Conservation (phyloP, 2,329 filamentous ascomycete genomes). For the Pseudopyrenochaeta lycopersici region DNA sequence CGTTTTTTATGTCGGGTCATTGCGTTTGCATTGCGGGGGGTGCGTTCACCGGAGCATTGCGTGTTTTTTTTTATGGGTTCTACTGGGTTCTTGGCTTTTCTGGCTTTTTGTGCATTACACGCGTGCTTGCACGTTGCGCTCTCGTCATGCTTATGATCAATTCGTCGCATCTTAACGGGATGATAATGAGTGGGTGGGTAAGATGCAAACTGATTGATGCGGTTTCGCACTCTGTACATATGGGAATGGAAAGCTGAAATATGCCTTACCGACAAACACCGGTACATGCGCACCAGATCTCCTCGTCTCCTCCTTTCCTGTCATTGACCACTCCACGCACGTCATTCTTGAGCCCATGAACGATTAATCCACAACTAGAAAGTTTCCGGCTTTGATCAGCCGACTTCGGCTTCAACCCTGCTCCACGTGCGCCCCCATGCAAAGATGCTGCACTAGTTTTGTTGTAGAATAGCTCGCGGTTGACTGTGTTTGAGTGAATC, state of each 20-base stretch:
- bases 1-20: constrained; percentile 28
- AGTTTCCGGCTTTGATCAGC: neutral
- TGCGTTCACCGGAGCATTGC: constrained; percentile 38
- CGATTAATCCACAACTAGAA: no score
- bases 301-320: neutral
- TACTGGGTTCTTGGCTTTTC: constrained; percentile 12
- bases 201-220: constrained; percentile 3
- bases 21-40: constrained; percentile 43
- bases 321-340: neutral
- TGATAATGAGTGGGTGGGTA: neutral
- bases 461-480: constrained; percentile 14
- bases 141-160: constrained; percentile 13
- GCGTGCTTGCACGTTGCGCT: constrained; percentile 5
- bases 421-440: neutral
- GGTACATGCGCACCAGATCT: neutral
- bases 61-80: constrained; percentile 21
- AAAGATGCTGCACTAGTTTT: constrained; percentile 3
- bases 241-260: constrained; percentile 11
- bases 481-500: constrained; percentile 27
- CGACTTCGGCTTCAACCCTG: constrained; percentile 6
- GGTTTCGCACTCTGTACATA: constrained; percentile 19
- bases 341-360: neutral
- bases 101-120: constrained; percentile 15
- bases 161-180: constrained; percentile 18
- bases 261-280: constrained; percentile 2